These are phyloP conservation scores for Colletotrichum tabaci DNA, from an alignment of 2,329 filamentous ascomycete genomes.

Conservation along the genomic window DNA sequence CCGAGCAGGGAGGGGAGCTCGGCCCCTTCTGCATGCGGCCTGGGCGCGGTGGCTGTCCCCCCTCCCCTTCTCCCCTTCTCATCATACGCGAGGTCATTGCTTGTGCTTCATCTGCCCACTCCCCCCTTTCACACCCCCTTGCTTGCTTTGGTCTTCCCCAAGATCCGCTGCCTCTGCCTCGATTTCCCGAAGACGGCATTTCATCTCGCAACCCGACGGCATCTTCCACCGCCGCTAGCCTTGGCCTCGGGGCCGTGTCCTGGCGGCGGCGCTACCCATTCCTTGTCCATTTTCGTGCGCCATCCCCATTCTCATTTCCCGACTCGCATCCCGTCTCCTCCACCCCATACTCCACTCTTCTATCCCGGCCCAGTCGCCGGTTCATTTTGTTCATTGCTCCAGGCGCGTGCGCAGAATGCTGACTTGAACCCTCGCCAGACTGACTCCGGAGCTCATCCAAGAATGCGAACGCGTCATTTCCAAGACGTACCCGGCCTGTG, in stretches of 20 bases:
- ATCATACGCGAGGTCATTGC: conserved; percentile 19
- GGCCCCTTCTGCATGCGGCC: conserved; percentile 42
- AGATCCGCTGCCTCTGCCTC: conserved; percentile 31
- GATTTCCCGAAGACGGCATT: conserved; percentile 35
- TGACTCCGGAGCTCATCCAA: conserved; percentile 70
- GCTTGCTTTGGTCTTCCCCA: conserved; percentile 5
- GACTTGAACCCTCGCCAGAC: conserved; percentile 48
- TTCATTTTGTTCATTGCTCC: conserved; percentile 10
- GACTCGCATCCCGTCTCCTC: conserved; percentile 32
- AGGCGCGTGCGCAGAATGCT: conserved; percentile 19
- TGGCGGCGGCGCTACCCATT: conserved; percentile 14
- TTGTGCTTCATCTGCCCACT: conserved; percentile 24
- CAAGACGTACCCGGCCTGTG: conserved; percentile 73
- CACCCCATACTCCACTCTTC: conserved; percentile 35
- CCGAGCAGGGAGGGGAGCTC: conserved; percentile 36
- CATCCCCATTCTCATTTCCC: conserved; percentile 38
- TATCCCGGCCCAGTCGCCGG: conserved; percentile 30
- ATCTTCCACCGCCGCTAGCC: conserved; percentile 36
- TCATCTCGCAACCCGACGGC: conserved; percentile 23
- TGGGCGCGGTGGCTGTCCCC: conserved; percentile 41
- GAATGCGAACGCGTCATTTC: conserved; percentile 74
- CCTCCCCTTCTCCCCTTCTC: conserved; percentile 8
- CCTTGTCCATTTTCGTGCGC: conserved; percentile 24
- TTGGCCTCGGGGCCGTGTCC: conserved; percentile 29
- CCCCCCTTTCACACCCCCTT: conserved; percentile 2